Evolutionary conservation across 2,329 filamentous ascomycete genomes (phyloP).

Genomic region (Tolypocladium tundrense): DNA sequence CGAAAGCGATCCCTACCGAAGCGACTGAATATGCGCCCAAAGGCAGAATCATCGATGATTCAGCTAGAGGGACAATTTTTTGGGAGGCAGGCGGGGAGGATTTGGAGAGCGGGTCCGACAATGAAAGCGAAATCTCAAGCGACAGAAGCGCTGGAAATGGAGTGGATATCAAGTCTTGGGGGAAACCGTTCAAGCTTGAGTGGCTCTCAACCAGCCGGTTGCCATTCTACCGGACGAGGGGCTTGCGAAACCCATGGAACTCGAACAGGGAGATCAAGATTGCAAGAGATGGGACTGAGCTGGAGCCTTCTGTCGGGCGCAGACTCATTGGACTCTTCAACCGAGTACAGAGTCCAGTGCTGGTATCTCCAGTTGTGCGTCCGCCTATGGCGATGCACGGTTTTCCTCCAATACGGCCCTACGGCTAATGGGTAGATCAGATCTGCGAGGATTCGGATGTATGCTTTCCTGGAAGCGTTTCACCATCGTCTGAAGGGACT

Average conservation of each 20-base stretch:
- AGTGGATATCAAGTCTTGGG: constrained; percentile 58
- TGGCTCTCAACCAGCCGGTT: constrained; percentile 79
- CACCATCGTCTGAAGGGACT: not conserved
- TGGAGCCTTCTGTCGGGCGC: constrained; percentile 73
- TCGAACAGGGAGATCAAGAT: constrained; percentile 94
- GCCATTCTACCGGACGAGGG: constrained; percentile 81
- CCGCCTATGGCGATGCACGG: constrained; percentile 23
- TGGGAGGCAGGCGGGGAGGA: constrained; percentile 74
- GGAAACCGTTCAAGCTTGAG: constrained; percentile 82
- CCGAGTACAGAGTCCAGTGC: constrained; percentile 31
- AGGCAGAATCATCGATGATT: constrained; percentile 86
- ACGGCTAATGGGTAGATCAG: constrained; percentile 13
- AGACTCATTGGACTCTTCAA: constrained; percentile 73
- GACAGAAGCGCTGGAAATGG: constrained; percentile 31
- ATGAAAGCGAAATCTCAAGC: constrained; percentile 27
- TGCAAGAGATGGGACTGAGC: constrained; percentile 84
- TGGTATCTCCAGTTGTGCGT: constrained; percentile 17
- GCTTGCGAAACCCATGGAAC: constrained; percentile 88
- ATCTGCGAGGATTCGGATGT: not conserved
- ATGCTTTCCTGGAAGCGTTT: not conserved
- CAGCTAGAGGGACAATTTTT: constrained; percentile 88
- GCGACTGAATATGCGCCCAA: constrained; percentile 69
- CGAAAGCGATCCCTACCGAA: constrained; percentile 70
- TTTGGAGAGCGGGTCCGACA: constrained; percentile 32
- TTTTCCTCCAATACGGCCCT: constrained; percentile 27